phyloP scores from a whole-genome alignment of 2,329 filamentous ascomycete genomes.

The Harringtonia aguacate region DNA sequence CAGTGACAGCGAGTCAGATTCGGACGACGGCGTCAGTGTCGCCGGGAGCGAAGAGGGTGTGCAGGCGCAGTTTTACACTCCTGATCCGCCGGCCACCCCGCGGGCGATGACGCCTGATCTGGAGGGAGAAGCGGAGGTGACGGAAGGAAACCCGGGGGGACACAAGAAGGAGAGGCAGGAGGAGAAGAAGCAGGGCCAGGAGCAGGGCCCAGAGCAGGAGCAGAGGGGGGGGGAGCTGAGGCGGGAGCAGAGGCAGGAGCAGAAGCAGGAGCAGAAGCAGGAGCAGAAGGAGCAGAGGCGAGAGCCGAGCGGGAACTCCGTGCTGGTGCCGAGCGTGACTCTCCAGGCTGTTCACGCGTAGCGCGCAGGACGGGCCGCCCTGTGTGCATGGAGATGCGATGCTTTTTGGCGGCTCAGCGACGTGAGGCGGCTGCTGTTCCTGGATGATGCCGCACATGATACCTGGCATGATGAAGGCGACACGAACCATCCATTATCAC shows the following conservation, averaged over 20 bases:
- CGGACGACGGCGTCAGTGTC: conserved; percentile 16
- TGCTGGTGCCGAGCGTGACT: neutral
- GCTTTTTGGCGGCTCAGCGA: too few relatives aligned
- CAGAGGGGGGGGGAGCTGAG: too few relatives aligned
- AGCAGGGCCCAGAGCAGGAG: too few relatives aligned
- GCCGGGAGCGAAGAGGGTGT: conserved; percentile 17
- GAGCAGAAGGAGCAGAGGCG: too few relatives aligned
- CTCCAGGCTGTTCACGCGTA: neutral
- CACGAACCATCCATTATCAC: neutral
- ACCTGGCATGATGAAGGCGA: neutral
- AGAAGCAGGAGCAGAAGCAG: too few relatives aligned
- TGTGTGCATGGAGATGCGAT: too few relatives aligned
- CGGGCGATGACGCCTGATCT: neutral
- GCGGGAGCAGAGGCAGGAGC: too few relatives aligned
- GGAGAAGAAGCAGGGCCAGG: too few relatives aligned
- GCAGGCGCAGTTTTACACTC: conserved; percentile 29
- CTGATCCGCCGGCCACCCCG: conserved; percentile 27
- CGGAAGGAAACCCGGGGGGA: neutral
- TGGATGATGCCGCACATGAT: neutral
- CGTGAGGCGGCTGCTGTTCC: too few relatives aligned
- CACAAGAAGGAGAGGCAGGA: too few relatives aligned
- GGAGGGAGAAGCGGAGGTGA: neutral
- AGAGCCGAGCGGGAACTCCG: too few relatives aligned
- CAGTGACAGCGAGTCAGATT: conserved; percentile 19
- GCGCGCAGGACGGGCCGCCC: neutral